Base-by-base conservation (phyloP, 441 rosid genomes). In the Geranium incanum region DNA sequence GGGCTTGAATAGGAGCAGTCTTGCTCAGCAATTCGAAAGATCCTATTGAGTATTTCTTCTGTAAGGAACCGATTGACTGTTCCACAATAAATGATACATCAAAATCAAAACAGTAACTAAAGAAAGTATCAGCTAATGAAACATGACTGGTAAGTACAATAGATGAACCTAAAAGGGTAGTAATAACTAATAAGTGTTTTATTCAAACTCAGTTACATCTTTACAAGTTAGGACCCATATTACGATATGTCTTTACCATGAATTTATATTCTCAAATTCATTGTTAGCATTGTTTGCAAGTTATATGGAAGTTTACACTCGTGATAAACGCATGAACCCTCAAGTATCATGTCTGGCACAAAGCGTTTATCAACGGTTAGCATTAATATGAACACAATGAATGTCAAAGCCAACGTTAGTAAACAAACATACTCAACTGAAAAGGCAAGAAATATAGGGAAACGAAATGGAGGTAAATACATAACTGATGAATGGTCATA, bases 1-100 rank as follows among this genome's bases (percentile, higher is more conserved):
- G 0, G 4, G 79, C 79, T 77, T 77, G 79, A 39, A 77, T 77
- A 52, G 79, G 79, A 65, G 79, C 79, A 52, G 79, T 77, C 70
- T 77, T 77, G 52, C 79, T 77, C 52, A 77, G 48, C 73, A 77
- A 77, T 33, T 77, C 79, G 43, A 77, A 77, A 52, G 79, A 77
- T 55, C 79, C 79, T 37, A 77, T 64, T 5, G 76, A 72, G 68
- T 77, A 77, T 65, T 77, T 77, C 76, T 77, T 77, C 68, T 77
- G 79, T 36, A 77, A 66, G 50, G 79, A 72, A 9, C 79, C 79
- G 48, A 77, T 77, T 68, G 79, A 64, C 79, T 77, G 79, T 70
- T 19, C 60, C 73, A 39, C 37, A 43, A 65, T 60, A 55, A 16
- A 16, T 0, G 7, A 33, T 23, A 0, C 3, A n/a, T 19, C 41